These are phyloP conservation scores for Epichloe sylvatica DNA, from an alignment of 2,329 filamentous ascomycete genomes.

Conservation along the genomic window DNA sequence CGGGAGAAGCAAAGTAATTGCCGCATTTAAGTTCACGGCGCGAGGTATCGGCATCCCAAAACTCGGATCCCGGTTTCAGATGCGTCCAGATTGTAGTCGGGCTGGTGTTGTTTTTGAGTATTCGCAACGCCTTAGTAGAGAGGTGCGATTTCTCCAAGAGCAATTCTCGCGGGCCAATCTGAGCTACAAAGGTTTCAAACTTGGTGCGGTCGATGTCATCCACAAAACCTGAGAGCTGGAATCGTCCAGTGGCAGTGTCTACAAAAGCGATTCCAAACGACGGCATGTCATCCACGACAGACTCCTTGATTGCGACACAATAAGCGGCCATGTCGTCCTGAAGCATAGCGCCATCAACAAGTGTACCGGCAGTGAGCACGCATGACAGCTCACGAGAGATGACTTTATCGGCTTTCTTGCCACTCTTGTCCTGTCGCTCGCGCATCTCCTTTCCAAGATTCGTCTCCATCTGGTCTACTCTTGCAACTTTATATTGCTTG, in stretches of 20 bases:
- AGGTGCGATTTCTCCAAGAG: conserved; percentile 76
- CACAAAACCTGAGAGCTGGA: conserved; percentile 80
- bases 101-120: conserved; percentile 88
- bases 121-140: conserved; percentile 78
- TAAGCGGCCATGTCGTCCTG: conserved; percentile 96
- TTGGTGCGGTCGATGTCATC: conserved; percentile 91
- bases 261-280: conserved; percentile 88
- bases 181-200: conserved; percentile 92
- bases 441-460: conserved; percentile 96
- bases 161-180: conserved; percentile 77
- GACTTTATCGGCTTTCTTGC: conserved; percentile 77
- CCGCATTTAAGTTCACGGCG: conserved; percentile 66
- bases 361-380: conserved; percentile 79
- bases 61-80: conserved; percentile 73
- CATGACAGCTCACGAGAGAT: conserved; percentile 83
- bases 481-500: conserved; percentile 92
- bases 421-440: conserved; percentile 56
- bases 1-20: conserved; percentile 58
- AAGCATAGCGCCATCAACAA: conserved; percentile 92
- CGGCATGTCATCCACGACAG: conserved; percentile 56
- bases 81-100: conserved; percentile 94
- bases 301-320: conserved; percentile 88
- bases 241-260: conserved; percentile 90
- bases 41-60: conserved; percentile 76
- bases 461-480: conserved; percentile 93